Base-by-base conservation (phyloP, 2,329 filamentous ascomycete genomes). In the Exophiala viscosa region DNA sequence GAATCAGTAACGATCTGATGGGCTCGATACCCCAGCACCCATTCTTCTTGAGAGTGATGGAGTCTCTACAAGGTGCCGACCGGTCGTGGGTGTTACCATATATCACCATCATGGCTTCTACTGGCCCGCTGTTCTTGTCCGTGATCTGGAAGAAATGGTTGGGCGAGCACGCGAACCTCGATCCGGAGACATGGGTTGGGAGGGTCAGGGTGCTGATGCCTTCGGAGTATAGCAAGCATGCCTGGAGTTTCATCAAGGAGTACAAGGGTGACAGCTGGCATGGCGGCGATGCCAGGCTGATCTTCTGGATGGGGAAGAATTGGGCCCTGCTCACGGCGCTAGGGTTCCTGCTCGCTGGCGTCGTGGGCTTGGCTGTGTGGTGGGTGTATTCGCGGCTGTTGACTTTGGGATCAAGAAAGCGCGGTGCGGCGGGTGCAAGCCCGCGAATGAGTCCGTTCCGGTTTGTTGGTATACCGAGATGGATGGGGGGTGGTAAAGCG, bases 1-100 rank as follows among this genome's bases (percentile, higher is more conserved):
- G 87, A 57, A 88, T 91, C 61, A 87, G 84, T 60, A 91, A 91
- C 73, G 87, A 91, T 64, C 85, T 84, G 36, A 90, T 91, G 86
- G 86, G 86, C 44, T 73, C 86, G 13, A 77, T 87, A 0, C 82
- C 85, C 0, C 78, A 83, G 55, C 88, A 91, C 62, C 86, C 86
- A 0, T 88, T 88, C 73, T 90, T 90, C 74, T 74, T 84, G 45
- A 76, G 78, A 44, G 83, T 86, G 35, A 86, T 89, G 62, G 78
- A 86, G 57, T 76, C 79, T 10, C 73, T 91, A n/a, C 77, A 82
- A 52, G 75, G 77, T 49, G 88, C 88, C 69, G 79, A 87, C 65
- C 78, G 81, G 54, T 81, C 80, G 58, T 91, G 87, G 86, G 65
- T 83, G 35, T 67, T 85, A 56, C 80, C 84, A 13, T 90, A 91